Evolutionary conservation across 1,139 yeast genomes (phyloP).

Genomic region (Candida sanyaensis): DNA sequence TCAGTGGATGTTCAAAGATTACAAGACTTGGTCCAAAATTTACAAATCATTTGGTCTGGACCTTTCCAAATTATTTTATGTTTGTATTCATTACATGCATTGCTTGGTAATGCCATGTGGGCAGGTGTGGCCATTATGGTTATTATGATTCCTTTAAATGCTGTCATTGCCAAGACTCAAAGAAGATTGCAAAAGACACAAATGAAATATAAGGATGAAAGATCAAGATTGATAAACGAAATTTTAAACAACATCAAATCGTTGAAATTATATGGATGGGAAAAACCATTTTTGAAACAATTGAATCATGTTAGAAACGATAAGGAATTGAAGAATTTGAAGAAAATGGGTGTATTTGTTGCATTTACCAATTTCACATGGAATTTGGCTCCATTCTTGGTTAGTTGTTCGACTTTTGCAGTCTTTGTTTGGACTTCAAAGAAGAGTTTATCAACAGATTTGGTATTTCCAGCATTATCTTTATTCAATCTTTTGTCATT

Average conservation of each 20-base stretch:
- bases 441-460: slow-evolving; percentile 79
- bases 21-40: slow-evolving; percentile 85
- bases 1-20: slow-evolving; percentile 94
- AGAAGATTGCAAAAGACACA: slow-evolving; percentile 68
- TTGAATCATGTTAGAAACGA: slow-evolving; percentile 84
- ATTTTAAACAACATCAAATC: slow-evolving; percentile 90
- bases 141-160: slow-evolving; percentile 84
- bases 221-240: slow-evolving; percentile 70
- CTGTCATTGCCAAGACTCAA: slow-evolving; percentile 70
- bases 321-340: slow-evolving; percentile 78
- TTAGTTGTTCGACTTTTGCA: slow-evolving; percentile 90
- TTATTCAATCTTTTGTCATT: slow-evolving; percentile 82
- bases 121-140: slow-evolving; percentile 87
- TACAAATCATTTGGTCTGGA: slow-evolving; percentile 93
- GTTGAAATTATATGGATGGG: slow-evolving; percentile 94
- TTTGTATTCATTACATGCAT: slow-evolving; percentile 68
- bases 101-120: slow-evolving; percentile 95
- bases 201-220: slow-evolving; percentile 48
- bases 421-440: slow-evolving; percentile 66
- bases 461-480: slow-evolving; percentile 93
- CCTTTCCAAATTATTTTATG: slow-evolving; percentile 90
- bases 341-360: slow-evolving; percentile 72
- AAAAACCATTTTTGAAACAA: slow-evolving; percentile 74
- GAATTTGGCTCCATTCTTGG: slow-evolving; percentile 87
- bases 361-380: slow-evolving; percentile 79